These are phyloP conservation scores for Gynandropsis gynandra DNA, from an alignment of 345 rosid genomes.

Conservation along the genomic window DNA sequence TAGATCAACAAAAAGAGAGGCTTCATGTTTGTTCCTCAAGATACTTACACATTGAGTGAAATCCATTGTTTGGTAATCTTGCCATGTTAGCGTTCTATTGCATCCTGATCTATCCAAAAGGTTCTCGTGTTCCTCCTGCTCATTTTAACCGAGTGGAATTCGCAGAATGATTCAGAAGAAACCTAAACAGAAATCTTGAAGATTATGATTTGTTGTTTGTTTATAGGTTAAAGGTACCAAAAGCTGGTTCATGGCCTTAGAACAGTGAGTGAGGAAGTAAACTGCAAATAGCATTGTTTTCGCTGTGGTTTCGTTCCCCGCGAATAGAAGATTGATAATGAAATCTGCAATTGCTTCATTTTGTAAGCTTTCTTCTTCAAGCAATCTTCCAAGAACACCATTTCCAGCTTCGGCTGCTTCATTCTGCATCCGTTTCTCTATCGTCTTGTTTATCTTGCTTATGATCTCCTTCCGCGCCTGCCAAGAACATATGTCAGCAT, in stretches of 20 bases:
- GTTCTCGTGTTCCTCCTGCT: slow-evolving; percentile 70
- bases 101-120: slow-evolving; percentile 15
- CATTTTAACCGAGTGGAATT: background rate
- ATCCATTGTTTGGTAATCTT: slow-evolving; percentile 70
- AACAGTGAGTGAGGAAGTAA: slow-evolving; percentile 69
- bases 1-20: slow-evolving; percentile 1
- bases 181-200: background rate
- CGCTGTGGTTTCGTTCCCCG: slow-evolving; percentile 84
- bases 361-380: slow-evolving; percentile 61
- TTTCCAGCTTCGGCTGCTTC: slow-evolving; percentile 28
- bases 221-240: slow-evolving; percentile 44
- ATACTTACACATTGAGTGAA: slow-evolving; percentile 82
- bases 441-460: slow-evolving; percentile 47
- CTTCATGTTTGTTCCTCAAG: background rate
- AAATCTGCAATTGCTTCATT: slow-evolving; percentile 67
- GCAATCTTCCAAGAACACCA: slow-evolving; percentile 59
- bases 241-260: slow-evolving; percentile 51
- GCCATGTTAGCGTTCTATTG: slow-evolving; percentile 48
- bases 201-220: slow-evolving; percentile 1
- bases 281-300: slow-evolving; percentile 79
- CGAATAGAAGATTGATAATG: slow-evolving; percentile 75
- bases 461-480: slow-evolving; percentile 71
- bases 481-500: background rate
- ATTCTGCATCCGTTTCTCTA: slow-evolving; percentile 30
- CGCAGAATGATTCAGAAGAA: slow-evolving; percentile 2